Conservation (phyloP, 352 stramenopile genomes). For the Phytopythium sindhum region DNA sequence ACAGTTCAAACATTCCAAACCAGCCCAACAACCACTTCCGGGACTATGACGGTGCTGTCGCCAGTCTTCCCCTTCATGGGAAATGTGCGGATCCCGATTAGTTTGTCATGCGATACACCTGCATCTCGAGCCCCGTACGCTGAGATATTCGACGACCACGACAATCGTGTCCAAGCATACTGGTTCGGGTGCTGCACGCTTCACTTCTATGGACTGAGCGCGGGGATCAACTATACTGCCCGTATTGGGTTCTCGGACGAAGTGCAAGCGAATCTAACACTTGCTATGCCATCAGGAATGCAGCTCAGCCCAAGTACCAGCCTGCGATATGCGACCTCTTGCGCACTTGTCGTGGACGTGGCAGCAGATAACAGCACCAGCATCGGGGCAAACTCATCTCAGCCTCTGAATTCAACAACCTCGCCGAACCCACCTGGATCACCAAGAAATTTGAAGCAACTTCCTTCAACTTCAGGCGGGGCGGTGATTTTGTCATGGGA, state of each 20-base stretch:
- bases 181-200: not conserved
- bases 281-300: constrained; percentile 6
- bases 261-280: not conserved
- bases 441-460: constrained; percentile 30
- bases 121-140: not conserved
- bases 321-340: constrained; percentile 22
- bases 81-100: constrained; percentile 12
- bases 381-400: constrained; percentile 28
- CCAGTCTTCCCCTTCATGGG: constrained; percentile 10
- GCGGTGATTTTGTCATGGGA: constrained; percentile 38
- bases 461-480: constrained; percentile 32
- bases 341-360: constrained; percentile 22
- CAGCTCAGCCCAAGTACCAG: constrained; percentile 17
- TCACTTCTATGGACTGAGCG: not conserved
- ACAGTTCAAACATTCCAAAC: constrained; percentile 25
- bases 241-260: not conserved
- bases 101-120: constrained; percentile 24
- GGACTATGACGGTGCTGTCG: constrained; percentile 11
- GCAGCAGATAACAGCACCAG: constrained; percentile 37
- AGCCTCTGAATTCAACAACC: constrained; percentile 26
- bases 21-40: constrained; percentile 6
- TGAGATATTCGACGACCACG: not conserved
- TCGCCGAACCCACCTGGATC: constrained; percentile 21
- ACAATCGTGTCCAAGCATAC: not conserved
- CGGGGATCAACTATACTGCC: not conserved